Evolutionary conservation across 768 basidiomycete species (phyloP).

Genomic region (Psilocybe cyanescens): DNA sequence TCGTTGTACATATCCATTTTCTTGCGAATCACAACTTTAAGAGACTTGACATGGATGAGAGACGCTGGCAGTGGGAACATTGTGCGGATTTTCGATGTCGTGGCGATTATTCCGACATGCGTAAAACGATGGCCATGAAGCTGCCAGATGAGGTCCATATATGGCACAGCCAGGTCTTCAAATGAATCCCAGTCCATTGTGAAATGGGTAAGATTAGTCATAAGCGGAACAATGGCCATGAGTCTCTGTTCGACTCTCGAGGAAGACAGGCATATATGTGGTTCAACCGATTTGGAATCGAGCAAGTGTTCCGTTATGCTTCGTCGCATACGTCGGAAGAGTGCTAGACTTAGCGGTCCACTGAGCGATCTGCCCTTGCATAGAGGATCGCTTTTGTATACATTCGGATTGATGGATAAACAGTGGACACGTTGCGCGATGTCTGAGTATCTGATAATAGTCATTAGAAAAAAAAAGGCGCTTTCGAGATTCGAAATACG

Average conservation of each 20-base stretch:
- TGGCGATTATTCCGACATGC: neutral
- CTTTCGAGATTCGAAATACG: neutral
- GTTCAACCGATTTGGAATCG: neutral
- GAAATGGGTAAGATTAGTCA: neutral
- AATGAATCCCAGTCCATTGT: neutral
- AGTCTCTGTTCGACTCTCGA: neutral
- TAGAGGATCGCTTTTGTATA: neutral
- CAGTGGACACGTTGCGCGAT: conserved; percentile 9
- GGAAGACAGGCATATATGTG: neutral
- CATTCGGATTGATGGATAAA: neutral
- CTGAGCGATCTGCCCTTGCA: neutral
- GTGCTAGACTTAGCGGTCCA: neutral
- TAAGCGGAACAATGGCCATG: neutral
- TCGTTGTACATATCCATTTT: neutral
- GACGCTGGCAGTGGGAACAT: neutral
- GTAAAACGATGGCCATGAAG: neutral
- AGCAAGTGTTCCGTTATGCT: neutral
- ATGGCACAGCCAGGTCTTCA: neutral
- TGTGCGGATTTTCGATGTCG: neutral
- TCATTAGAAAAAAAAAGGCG: neutral
- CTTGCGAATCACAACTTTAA: neutral
- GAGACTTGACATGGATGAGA: neutral
- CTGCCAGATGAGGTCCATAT: neutral
- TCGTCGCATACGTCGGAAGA: neutral
- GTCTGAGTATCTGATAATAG: conserved; percentile 3